A percentile compares a stretch with the other conserved stretches of the same genome.
These are phyloP conservation scores for Sclerotiophoma versabilis DNA, from an alignment of 2,329 filamentous ascomycete genomes.

Conservation along the genomic window DNA sequence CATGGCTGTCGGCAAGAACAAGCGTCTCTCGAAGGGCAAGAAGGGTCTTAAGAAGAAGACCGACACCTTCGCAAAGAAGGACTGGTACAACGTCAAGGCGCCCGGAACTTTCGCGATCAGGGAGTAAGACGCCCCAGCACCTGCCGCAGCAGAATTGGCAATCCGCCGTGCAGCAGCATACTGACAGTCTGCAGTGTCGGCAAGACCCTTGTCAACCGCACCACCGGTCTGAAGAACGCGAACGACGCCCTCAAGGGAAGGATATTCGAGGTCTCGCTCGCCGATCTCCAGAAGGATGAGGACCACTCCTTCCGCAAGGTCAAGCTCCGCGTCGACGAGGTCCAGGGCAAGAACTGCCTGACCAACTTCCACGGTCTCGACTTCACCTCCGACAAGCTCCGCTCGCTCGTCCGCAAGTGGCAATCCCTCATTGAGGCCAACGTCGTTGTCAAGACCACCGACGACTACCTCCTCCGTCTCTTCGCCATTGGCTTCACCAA, in stretches of 20 bases:
- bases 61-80: constrained; percentile 98
- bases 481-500: constrained; percentile 99
- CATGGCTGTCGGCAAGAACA: constrained; percentile 96
- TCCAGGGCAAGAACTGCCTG: constrained; percentile 99
- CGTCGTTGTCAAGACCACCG: constrained; percentile 99
- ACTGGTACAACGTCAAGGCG: constrained; percentile 99
- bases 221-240: constrained; percentile 99
- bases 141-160: constrained; percentile 18
- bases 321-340: constrained; percentile 97
- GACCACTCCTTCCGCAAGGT: constrained; percentile 99
- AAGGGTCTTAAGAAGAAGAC: constrained; percentile 99
- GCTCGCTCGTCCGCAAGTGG: constrained; percentile 99
- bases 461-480: constrained; percentile 98
- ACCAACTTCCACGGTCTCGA: constrained; percentile 99
- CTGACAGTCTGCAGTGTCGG: constrained; percentile 74
- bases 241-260: constrained; percentile 99
- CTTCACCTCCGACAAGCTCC: constrained; percentile 99
- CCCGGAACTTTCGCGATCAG: constrained; percentile 93
- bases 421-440: constrained; percentile 99
- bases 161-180: constrained; percentile 17
- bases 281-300: constrained; percentile 99
- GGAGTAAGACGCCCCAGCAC: constrained; percentile 73
- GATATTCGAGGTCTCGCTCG: constrained; percentile 98
- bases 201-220: constrained; percentile 99
- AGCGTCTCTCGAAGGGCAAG: constrained; percentile 99